phyloP scores from a whole-genome alignment of 345 rosid species.

The Isatis tinctoria region DNA sequence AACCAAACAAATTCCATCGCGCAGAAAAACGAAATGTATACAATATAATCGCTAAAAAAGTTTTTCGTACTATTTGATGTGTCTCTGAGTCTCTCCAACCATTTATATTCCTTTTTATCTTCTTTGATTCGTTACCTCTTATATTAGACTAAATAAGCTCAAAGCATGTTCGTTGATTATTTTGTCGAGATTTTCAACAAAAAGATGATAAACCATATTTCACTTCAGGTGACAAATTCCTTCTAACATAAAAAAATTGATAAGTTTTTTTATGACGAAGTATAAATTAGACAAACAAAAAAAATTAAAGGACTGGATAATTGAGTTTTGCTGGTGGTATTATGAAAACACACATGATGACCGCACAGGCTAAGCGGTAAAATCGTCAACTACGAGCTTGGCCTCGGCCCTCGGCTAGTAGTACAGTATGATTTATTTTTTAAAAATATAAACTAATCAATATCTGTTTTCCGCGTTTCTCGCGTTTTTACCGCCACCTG shows the following conservation, averaged over 20 bases:
- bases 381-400: neutral
- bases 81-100: neutral
- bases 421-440: neutral
- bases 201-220: neutral
- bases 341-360: neutral
- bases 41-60: neutral
- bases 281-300: neutral
- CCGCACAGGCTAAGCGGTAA: neutral
- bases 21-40: neutral
- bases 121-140: neutral
- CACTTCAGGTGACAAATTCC: neutral
- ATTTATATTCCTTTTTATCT: neutral
- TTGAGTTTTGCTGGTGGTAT: neutral
- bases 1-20: no score
- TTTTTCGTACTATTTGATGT: neutral
- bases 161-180: conserved; percentile 5
- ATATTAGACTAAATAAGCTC: neutral
- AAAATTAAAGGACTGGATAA: neutral
- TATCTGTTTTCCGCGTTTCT: neutral
- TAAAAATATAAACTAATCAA: neutral
- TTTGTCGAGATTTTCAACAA: conserved; percentile 8
- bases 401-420: no score
- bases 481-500: neutral
- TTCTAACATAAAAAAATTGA: neutral
- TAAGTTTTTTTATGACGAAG: neutral